Conservation (phyloP, 371 early-diverging fungal species). For the Chytridium lagenaria region DNA sequence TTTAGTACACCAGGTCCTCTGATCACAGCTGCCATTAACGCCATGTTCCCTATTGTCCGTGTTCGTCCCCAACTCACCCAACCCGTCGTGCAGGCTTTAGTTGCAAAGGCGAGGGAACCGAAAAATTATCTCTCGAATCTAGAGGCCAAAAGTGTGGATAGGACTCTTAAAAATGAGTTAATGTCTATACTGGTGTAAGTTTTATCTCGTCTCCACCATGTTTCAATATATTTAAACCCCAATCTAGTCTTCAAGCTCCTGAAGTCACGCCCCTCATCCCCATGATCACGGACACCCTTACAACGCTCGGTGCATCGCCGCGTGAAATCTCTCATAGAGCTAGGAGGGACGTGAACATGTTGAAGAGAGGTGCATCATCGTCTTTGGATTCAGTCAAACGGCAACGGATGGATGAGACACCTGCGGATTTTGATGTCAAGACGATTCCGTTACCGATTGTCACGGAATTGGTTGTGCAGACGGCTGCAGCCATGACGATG, state of each 20-base stretch:
- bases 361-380: slow-evolving; percentile 28
- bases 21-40: slow-evolving; percentile 42
- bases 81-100: slow-evolving; percentile 23
- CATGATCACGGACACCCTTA: slow-evolving; percentile 36
- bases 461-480: slow-evolving; percentile 39
- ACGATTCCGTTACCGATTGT: slow-evolving; percentile 33
- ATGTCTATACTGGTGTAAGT: slow-evolving; percentile 38
- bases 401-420: neutral
- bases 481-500: slow-evolving; percentile 1
- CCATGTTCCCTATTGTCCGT: slow-evolving; percentile 36
- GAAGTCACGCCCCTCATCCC: slow-evolving; percentile 29
- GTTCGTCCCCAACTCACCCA: slow-evolving; percentile 31
- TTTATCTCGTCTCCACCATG: neutral
- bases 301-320: slow-evolving; percentile 37
- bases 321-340: slow-evolving; percentile 34
- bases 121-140: slow-evolving; percentile 24
- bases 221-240: neutral
- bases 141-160: slow-evolving; percentile 38
- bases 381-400: slow-evolving; percentile 20
- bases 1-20: slow-evolving; percentile 25
- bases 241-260: slow-evolving; percentile 21
- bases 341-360: neutral
- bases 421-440: slow-evolving; percentile 30
- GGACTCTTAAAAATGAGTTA: slow-evolving; percentile 44
- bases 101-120: slow-evolving; percentile 24